Evolutionary conservation across 192 early-diverging fungal genomes (phyloP).

Genomic region (Coemansia sp.): DNA sequence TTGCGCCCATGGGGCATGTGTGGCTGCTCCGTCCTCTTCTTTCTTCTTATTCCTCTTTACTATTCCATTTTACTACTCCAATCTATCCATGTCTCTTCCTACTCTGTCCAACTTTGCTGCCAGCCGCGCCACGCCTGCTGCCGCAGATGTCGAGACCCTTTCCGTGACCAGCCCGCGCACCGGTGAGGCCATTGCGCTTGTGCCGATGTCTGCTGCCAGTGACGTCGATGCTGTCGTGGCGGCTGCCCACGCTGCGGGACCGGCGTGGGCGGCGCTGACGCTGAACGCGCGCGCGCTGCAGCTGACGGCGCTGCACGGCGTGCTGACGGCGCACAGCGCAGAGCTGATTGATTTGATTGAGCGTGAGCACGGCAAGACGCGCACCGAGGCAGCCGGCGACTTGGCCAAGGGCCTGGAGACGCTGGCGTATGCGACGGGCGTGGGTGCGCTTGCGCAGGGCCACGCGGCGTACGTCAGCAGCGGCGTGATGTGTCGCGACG

Average conservation of each 20-base stretch:
- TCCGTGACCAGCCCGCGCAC: conserved; percentile 63
- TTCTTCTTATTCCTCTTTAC: conserved; percentile 1
- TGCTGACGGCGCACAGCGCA: conserved; percentile 54
- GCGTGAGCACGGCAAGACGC: conserved; percentile 77
- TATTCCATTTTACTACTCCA: background rate
- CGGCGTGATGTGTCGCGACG: conserved; percentile 64
- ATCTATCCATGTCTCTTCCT: background rate
- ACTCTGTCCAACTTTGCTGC: conserved; percentile 32
- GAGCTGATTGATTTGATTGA: conserved; percentile 71
- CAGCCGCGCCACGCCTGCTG: conserved; percentile 9
- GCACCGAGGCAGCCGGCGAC: conserved; percentile 66
- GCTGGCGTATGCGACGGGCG: conserved; percentile 67
- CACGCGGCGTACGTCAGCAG: conserved; percentile 60
- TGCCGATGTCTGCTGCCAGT: conserved; percentile 54
- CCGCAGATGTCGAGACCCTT: conserved; percentile 13
- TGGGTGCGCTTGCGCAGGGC: conserved; percentile 64
- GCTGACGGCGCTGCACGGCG: conserved; percentile 58
- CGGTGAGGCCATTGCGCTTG: conserved; percentile 58
- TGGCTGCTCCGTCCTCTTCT: background rate
- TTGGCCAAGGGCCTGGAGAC: conserved; percentile 76
- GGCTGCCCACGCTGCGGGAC: conserved; percentile 54
- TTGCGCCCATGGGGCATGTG: too few species aligned
- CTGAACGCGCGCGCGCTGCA: conserved; percentile 65
- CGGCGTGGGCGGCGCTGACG: conserved; percentile 58
- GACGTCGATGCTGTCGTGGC: conserved; percentile 63